Conservation (phyloP, 352 stramenopile species). For the Discostella stelligera region DNA sequence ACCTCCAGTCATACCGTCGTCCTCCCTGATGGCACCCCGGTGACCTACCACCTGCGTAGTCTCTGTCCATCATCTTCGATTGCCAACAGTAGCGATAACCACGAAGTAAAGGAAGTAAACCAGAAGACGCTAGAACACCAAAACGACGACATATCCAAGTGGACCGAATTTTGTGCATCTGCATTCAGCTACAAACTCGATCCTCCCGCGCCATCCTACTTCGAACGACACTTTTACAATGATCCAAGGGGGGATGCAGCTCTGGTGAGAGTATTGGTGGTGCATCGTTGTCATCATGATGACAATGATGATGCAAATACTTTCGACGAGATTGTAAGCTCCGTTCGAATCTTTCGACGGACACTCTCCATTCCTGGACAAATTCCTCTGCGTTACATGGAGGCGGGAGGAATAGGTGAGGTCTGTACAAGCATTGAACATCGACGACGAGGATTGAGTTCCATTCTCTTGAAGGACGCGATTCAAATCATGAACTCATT, state of each 20-base stretch:
- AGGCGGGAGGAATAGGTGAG: conserved; percentile 69
- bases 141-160: conserved; percentile 43
- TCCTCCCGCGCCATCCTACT: conserved; percentile 60
- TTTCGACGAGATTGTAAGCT: conserved; percentile 55
- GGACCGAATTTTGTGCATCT: conserved; percentile 64
- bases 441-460: conserved; percentile 54
- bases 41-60: conserved; percentile 25
- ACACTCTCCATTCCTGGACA: conserved; percentile 29
- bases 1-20: background rate
- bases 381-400: background rate
- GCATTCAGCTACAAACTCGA: conserved; percentile 70
- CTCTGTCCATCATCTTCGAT: background rate
- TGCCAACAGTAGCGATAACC: background rate
- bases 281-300: background rate
- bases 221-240: conserved; percentile 66
- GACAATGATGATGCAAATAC: background rate
- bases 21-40: conserved; percentile 2
- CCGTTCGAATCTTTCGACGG: conserved; percentile 61
- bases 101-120: too few relatives aligned
- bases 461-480: conserved; percentile 56
- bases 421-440: conserved; percentile 61
- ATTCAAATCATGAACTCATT: conserved; percentile 57
- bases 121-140: too few relatives aligned
- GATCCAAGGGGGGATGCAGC: conserved; percentile 52
- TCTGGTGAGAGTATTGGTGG: conserved; percentile 52